phyloP scores from a whole-genome alignment of 2,329 filamentous ascomycete genomes.

The Didymella lethalis region DNA sequence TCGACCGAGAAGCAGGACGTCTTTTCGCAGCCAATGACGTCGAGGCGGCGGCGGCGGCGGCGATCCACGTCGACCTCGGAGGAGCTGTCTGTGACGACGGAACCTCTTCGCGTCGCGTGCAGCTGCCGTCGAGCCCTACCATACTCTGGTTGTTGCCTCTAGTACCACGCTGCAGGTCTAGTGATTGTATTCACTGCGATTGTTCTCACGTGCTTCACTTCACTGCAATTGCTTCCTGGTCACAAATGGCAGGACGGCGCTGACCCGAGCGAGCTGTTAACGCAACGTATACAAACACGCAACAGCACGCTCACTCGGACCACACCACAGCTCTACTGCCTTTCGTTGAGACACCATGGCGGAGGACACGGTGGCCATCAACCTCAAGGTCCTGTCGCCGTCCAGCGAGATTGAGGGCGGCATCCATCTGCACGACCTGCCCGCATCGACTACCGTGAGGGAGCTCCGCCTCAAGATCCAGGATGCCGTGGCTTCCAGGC shows the following conservation, averaged over 20 bases:
- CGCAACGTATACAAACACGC: constrained; percentile 46
- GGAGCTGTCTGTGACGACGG: constrained; percentile 9
- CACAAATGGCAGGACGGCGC: constrained; percentile 22
- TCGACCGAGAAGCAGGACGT: constrained; percentile 24
- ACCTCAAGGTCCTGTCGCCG: constrained; percentile 52
- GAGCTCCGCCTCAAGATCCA: constrained; percentile 63
- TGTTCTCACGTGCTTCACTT: not conserved
- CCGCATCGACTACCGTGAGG: constrained; percentile 56
- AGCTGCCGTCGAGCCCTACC: not conserved
- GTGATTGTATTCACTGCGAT: not conserved
- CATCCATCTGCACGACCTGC: constrained; percentile 42
- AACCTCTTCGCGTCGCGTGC: constrained; percentile 3
- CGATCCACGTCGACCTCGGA: constrained; percentile 14
- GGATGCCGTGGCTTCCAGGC: constrained; percentile 54
- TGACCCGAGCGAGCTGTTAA: constrained; percentile 32
- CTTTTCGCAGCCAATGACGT: constrained; percentile 39
- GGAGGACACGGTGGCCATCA: constrained; percentile 34
- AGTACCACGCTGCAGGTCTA: not conserved
- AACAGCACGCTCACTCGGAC: constrained; percentile 7
- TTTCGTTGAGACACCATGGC: constrained; percentile 31
- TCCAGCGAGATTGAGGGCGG: constrained; percentile 49
- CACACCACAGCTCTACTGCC: constrained; percentile 6
- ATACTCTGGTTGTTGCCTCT: not conserved
- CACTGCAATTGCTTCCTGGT: not conserved
- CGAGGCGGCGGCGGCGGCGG: constrained; percentile 26